These are phyloP conservation scores for Candida anglica DNA, from an alignment of 805 yeast species.

Conservation along the genomic window DNA sequence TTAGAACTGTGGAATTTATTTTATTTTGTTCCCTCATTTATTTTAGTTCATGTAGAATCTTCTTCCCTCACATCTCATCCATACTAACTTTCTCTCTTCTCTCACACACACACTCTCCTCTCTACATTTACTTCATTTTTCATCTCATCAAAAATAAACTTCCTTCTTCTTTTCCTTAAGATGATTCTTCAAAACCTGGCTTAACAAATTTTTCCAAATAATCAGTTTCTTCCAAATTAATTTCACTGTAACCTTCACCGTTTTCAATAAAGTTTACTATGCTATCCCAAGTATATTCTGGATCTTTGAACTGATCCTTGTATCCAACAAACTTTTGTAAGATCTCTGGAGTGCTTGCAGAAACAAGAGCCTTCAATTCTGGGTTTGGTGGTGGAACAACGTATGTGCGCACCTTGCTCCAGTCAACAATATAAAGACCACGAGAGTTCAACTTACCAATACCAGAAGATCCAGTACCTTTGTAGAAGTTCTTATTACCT, in stretches of 20 bases:
- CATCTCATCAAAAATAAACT: too few relatives aligned
- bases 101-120: too few relatives aligned
- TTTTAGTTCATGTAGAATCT: too few relatives aligned
- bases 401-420: slow-evolving; percentile 85
- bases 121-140: slow-evolving; percentile 11
- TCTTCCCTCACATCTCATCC: too few relatives aligned
- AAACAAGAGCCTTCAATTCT: slow-evolving; percentile 70
- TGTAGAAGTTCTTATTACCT: slow-evolving; percentile 91
- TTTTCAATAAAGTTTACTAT: slow-evolving; percentile 70
- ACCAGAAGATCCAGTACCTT: slow-evolving; percentile 96
- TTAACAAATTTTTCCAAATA: slow-evolving; percentile 35
- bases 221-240: slow-evolving; percentile 30
- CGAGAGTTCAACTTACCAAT: slow-evolving; percentile 73
- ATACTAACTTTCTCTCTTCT: too few relatives aligned
- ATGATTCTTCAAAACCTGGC: slow-evolving; percentile 18
- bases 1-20: too few relatives aligned
- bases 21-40: too few relatives aligned
- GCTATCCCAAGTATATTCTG: slow-evolving; percentile 67
- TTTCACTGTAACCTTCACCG: slow-evolving; percentile 51
- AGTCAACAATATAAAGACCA: slow-evolving; percentile 76
- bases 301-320: slow-evolving; percentile 66
- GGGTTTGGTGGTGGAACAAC: slow-evolving; percentile 61
- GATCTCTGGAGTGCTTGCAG: slow-evolving; percentile 67
- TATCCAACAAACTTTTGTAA: slow-evolving; percentile 69
- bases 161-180: too few relatives aligned